Percentiles rank a stretch among this genome's conserved stretches.
These are phyloP conservation scores for Lactarius indigo DNA, from an alignment of 768 basidiomycete species.

Conservation along the genomic window DNA sequence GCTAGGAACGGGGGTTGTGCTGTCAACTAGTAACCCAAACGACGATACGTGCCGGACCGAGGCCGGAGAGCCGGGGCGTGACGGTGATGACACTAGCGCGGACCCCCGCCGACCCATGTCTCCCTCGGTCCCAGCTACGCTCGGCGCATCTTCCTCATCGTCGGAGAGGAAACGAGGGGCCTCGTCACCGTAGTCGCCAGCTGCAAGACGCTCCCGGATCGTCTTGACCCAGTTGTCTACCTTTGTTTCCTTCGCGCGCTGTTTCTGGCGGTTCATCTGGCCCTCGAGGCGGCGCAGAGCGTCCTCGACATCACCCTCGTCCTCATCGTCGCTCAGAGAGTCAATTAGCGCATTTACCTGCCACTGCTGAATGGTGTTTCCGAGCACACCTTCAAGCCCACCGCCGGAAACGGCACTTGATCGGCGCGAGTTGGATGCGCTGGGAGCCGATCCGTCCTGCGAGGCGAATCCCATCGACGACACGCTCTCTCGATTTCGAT, in stretches of 20 bases:
- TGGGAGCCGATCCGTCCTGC: conserved; percentile 52
- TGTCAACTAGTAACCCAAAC: conserved; percentile 10
- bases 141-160: conserved; percentile 39
- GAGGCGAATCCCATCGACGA: conserved; percentile 72
- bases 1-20: conserved; percentile 10
- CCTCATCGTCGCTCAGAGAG: conserved; percentile 66
- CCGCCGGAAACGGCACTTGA: conserved; percentile 38
- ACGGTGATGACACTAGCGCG: conserved; percentile 12
- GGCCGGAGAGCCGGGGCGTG: conserved; percentile 20
- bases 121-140: not conserved
- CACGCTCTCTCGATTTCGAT: conserved; percentile 62
- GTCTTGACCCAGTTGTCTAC: conserved; percentile 80
- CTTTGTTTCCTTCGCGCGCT: conserved; percentile 68
- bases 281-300: conserved; percentile 82
- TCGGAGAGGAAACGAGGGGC: conserved; percentile 52
- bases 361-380: conserved; percentile 67
- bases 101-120: not conserved
- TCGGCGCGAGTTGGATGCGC: conserved; percentile 49
- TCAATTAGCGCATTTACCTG: conserved; percentile 78
- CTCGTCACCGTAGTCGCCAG: conserved; percentile 61
- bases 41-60: conserved; percentile 22
- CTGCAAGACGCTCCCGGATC: conserved; percentile 62
- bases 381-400: conserved; percentile 35
- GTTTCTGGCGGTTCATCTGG: conserved; percentile 70
- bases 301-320: conserved; percentile 75